These are phyloP conservation scores for Thermochaetoides thermophila DNA, from an alignment of 495 filamentous ascomycete species.

Conservation along the genomic window DNA sequence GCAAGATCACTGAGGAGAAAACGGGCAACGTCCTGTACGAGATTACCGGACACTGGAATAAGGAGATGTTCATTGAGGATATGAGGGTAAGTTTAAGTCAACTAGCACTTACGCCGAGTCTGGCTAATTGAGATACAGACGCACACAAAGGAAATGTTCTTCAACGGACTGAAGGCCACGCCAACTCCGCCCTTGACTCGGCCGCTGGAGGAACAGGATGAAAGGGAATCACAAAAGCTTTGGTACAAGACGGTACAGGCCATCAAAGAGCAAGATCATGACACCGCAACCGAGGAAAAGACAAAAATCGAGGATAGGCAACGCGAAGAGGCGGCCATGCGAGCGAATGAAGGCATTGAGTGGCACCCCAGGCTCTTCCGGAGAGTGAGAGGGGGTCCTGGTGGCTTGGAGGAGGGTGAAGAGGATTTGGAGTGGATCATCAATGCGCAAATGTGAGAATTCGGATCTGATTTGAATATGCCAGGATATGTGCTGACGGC, in stretches of 20 bases:
- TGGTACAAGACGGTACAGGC: slow-evolving; percentile 73
- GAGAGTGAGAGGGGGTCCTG: slow-evolving; percentile 52
- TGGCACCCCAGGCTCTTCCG: slow-evolving; percentile 86
- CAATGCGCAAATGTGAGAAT: slow-evolving; percentile 68
- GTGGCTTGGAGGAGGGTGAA: slow-evolving; percentile 67
- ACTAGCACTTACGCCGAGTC: too few species aligned
- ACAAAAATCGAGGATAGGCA: slow-evolving; percentile 85
- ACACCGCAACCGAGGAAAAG: slow-evolving; percentile 86
- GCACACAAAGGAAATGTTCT: slow-evolving; percentile 74
- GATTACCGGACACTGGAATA: slow-evolving; percentile 83
- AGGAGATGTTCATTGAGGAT: slow-evolving; percentile 83
- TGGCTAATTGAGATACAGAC: slow-evolving; percentile 46
- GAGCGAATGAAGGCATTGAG: slow-evolving; percentile 66
- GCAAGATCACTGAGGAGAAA: slow-evolving; percentile 77
- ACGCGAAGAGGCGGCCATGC: slow-evolving; percentile 71
- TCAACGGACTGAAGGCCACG: slow-evolving; percentile 66
- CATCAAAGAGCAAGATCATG: slow-evolving; percentile 71
- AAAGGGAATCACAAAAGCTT: slow-evolving; percentile 76
- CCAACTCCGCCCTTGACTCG: slow-evolving; percentile 61
- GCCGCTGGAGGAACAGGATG: slow-evolving; percentile 73
- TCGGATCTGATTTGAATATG: too few species aligned
- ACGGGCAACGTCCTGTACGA: slow-evolving; percentile 80
- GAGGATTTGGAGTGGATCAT: slow-evolving; percentile 89
- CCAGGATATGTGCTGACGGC: too few species aligned
- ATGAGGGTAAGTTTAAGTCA: slow-evolving; percentile 45